Evolutionary conservation across 768 basidiomycete species (phyloP).

Genomic region (Hypholoma fasciculare): DNA sequence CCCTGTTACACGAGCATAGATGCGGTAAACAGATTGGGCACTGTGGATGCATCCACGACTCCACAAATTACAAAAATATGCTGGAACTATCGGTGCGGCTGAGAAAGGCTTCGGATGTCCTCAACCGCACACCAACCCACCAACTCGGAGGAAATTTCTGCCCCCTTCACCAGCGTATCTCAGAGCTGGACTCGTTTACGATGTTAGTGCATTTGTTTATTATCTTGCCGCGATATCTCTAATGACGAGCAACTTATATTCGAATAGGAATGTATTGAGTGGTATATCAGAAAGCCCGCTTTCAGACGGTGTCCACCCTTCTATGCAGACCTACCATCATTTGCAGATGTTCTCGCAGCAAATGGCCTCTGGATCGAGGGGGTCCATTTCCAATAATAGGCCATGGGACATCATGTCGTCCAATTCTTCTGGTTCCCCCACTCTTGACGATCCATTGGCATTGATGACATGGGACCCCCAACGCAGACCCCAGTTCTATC

Average conservation of each 20-base stretch:
- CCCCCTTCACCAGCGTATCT: slow-evolving; percentile 42
- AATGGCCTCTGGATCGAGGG: slow-evolving; percentile 9
- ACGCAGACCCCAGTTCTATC: slow-evolving; percentile 22
- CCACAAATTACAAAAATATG: slow-evolving; percentile 53
- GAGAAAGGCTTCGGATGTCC: slow-evolving; percentile 55
- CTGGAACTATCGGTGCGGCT: slow-evolving; percentile 68
- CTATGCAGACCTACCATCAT: slow-evolving; percentile 5
- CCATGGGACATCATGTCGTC: slow-evolving; percentile 30
- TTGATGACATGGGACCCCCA: slow-evolving; percentile 66
- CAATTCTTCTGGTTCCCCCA: slow-evolving; percentile 26
- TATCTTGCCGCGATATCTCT: background rate
- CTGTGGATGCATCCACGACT: slow-evolving; percentile 61
- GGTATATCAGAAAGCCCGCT: slow-evolving; percentile 30
- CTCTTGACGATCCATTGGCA: slow-evolving; percentile 44
- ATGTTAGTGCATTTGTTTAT: slow-evolving; percentile 39
- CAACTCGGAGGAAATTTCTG: slow-evolving; percentile 33
- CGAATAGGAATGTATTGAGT: slow-evolving; percentile 39
- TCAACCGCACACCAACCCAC: slow-evolving; percentile 46
- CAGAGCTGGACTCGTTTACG: slow-evolving; percentile 48
- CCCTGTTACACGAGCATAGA: slow-evolving; percentile 23
- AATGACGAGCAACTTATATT: slow-evolving; percentile 2
- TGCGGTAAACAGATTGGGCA: slow-evolving; percentile 36
- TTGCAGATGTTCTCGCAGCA: slow-evolving; percentile 16
- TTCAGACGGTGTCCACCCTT: slow-evolving; percentile 11
- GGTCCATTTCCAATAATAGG: slow-evolving; percentile 18